Base-by-base conservation (phyloP, 225 moss, liverwort and hornwort genomes). In the Pleurozium schreberi region DNA sequence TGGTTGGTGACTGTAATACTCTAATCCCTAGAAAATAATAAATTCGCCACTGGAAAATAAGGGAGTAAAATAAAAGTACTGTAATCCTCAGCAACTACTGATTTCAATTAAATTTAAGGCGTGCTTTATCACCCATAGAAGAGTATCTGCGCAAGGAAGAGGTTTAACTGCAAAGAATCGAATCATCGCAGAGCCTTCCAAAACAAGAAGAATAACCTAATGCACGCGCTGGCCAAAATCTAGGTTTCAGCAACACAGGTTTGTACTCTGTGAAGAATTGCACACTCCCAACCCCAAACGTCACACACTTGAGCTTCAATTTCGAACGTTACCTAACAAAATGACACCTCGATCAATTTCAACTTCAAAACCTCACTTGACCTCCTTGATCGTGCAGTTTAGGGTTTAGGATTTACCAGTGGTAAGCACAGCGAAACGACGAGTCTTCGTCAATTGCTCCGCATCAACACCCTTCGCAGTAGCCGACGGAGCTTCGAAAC, bases 371-470 rank as follows among this genome's bases (percentile, higher is more conserved):
- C 16, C 47, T 49, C 36, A 15, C 45, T 82, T 64, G 11, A 23
- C 18, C 18, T 50, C 52, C 28, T 38, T 50, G 65, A 36, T 49
- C 27, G 42, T n/a, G 53, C 3, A 84, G 21, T 27, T 84, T 84
- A n/a, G 40, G 10, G 8, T 28, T 68, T 64, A 50, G 14, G 18
- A 26, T 21, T 69, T 26, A 87, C 94, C 96, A 31, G 96, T 90
- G 18, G 90, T 91, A 13, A 94, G 74, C 34, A 94, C 87, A 55
- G 94, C 94, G 73, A 89, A 94, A 17, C 93, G 89, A 43, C 86
- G 93, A 76, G 89, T 88, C 83, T 79, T 83, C 30, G 34, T 63
- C 68, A 26, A n/a, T 57, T 26, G 12, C 58, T 68, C 82, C 27
- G 38, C 71, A 43, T 27, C 75, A 12, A n/a, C 60, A 36, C 60